Evolutionary conservation across 345 rosid genomes (phyloP).

Genomic region (Corymbia maculata): DNA sequence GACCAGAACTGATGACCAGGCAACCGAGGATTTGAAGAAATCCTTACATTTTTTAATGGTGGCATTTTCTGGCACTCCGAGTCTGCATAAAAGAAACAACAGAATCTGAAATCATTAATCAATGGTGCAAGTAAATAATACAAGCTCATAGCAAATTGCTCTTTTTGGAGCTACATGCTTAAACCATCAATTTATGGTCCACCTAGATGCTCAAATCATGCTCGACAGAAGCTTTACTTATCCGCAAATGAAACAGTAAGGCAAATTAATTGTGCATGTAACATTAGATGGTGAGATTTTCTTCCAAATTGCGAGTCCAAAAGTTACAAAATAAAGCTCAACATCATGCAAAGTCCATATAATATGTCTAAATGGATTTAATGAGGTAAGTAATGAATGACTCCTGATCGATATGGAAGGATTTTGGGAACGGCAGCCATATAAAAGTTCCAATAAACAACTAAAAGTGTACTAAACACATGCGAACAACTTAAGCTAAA

Average conservation of each 20-base stretch:
- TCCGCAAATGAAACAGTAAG: neutral
- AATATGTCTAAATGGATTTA: neutral
- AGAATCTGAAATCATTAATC: neutral
- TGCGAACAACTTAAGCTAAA: neutral
- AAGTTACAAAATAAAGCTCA: neutral
- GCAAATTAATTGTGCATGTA: neutral
- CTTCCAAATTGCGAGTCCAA: neutral
- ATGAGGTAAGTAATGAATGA: neutral
- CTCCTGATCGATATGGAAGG: neutral
- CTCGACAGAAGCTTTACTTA: neutral
- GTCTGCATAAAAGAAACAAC: neutral
- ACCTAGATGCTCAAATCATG: neutral
- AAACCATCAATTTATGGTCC: neutral
- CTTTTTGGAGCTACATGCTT: neutral
- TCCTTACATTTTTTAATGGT: neutral
- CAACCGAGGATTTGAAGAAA: neutral
- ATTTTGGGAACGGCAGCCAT: neutral
- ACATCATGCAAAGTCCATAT: neutral
- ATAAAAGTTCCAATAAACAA: neutral
- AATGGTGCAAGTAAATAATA: neutral
- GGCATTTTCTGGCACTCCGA: neutral
- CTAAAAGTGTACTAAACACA: neutral
- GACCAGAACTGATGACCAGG: neutral
- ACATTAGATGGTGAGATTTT: neutral
- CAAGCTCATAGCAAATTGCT: neutral